A percentile compares a stretch with the other conserved stretches of the same genome.
Conservation (phyloP, 495 filamentous ascomycete genomes). For the Platismatia glauca region DNA sequence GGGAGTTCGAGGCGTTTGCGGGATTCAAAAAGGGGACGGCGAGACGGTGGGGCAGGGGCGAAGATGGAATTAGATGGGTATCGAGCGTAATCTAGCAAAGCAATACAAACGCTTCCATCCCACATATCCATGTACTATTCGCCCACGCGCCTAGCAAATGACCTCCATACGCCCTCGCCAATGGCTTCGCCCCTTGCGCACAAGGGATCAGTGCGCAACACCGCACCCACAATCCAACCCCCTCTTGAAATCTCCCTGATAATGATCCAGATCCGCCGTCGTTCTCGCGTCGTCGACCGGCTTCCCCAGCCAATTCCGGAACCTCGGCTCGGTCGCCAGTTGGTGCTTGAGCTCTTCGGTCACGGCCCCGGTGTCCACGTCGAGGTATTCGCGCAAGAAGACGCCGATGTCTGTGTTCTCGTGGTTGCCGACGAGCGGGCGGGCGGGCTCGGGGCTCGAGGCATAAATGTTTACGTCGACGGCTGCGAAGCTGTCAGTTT, state of each 20-base stretch:
- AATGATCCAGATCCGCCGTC: slow-evolving; percentile 38
- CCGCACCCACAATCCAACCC: slow-evolving; percentile 36
- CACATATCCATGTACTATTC: not conserved
- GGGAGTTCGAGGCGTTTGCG: not conserved
- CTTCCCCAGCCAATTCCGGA: slow-evolving; percentile 39
- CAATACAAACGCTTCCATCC: not conserved
- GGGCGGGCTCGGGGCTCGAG: slow-evolving; percentile 40
- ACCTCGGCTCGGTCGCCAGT: slow-evolving; percentile 22
- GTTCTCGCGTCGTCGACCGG: slow-evolving; percentile 31
- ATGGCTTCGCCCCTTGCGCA: not conserved
- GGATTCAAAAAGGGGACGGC: not conserved
- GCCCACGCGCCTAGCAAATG: not conserved
- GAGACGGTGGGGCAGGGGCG: not conserved
- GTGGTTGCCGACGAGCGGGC: slow-evolving; percentile 65
- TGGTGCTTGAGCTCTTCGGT: slow-evolving; percentile 65
- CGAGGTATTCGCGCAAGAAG: slow-evolving; percentile 72
- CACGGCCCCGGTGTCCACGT: slow-evolving; percentile 64
- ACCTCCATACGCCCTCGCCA: not conserved
- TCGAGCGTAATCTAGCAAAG: slow-evolving; percentile 2
- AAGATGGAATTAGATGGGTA: not conserved
- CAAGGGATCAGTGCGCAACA: not conserved
- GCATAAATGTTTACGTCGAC: slow-evolving; percentile 92
- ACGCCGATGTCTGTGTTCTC: slow-evolving; percentile 90
- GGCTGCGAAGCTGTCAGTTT: not conserved
- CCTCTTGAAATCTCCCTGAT: slow-evolving; percentile 42